Evolutionary conservation across 257 asterid species (phyloP).

Genomic region (Hygrophila difformis): DNA sequence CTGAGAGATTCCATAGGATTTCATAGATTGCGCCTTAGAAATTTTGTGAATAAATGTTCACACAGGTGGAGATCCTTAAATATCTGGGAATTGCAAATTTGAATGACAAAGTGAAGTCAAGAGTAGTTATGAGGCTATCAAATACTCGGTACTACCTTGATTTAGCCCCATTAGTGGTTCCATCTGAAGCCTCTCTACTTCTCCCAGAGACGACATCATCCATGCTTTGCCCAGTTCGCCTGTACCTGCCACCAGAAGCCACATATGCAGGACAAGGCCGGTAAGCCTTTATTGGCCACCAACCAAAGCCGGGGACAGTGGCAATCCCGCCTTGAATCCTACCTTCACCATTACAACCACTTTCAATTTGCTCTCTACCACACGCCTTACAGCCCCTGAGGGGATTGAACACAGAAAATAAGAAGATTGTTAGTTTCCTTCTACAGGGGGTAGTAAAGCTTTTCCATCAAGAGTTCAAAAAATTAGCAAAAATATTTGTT

Average conservation of each 20-base stretch:
- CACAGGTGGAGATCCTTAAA: neutral
- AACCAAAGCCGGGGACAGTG: constrained; percentile 81
- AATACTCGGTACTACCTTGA: constrained; percentile 38
- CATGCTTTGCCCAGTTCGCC: constrained; percentile 82
- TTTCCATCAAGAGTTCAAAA: too few species aligned
- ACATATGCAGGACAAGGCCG: constrained; percentile 86
- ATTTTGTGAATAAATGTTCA: neutral
- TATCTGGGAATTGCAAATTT: neutral
- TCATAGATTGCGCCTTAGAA: neutral
- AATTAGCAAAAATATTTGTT: too few species aligned
- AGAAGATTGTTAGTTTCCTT: neutral
- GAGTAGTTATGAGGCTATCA: neutral
- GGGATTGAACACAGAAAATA: neutral
- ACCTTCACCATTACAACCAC: constrained; percentile 89
- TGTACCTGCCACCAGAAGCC: constrained; percentile 81
- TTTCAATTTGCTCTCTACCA: constrained; percentile 65
- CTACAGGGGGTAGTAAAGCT: too few species aligned
- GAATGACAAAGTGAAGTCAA: neutral
- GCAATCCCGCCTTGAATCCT: constrained; percentile 98
- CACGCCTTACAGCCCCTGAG: constrained; percentile 76
- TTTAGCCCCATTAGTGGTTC: constrained; percentile 14
- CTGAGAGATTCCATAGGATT: neutral
- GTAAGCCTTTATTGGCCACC: constrained; percentile 99
- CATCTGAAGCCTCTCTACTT: constrained; percentile 17
- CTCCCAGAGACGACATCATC: constrained; percentile 84